Conservation (phyloP, 2,329 filamentous ascomycete species). For the Sphaerulina vaccinii region DNA sequence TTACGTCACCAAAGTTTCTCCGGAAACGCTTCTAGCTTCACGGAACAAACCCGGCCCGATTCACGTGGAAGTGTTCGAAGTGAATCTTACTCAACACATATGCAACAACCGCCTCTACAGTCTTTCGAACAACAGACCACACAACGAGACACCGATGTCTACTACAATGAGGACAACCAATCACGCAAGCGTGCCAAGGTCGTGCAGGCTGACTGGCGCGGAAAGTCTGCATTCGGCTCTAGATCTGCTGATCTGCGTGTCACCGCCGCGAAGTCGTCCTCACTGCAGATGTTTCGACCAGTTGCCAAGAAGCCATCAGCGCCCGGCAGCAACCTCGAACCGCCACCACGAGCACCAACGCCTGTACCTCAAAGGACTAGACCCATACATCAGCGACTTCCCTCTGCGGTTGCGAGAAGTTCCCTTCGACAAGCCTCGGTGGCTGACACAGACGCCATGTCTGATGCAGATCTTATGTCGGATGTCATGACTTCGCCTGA, state of each 20-base stretch:
- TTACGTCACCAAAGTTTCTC: constrained; percentile 39
- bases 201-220: constrained; percentile 69
- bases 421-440: constrained; percentile 35
- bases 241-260: constrained; percentile 73
- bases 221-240: constrained; percentile 67
- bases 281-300: constrained; percentile 79
- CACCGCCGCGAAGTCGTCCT: constrained; percentile 86
- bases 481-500: constrained; percentile 49
- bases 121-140: constrained; percentile 20
- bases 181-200: constrained; percentile 77
- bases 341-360: constrained; percentile 73
- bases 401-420: constrained; percentile 31
- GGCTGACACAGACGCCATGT: constrained; percentile 34
- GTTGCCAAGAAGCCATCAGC: constrained; percentile 54
- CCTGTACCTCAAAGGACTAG: constrained; percentile 61
- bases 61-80: constrained; percentile 37
- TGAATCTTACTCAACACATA: constrained; percentile 31
- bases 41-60: constrained; percentile 35
- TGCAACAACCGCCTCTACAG: constrained; percentile 29
- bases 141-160: constrained; percentile 28
- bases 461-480: constrained; percentile 38
- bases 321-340: constrained; percentile 60
- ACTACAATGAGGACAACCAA: constrained; percentile 52
- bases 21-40: constrained; percentile 26
- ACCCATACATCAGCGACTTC: constrained; percentile 32